Base-by-base conservation (phyloP, 192 early-diverging fungal species). In the Coemansia sp. region DNA sequence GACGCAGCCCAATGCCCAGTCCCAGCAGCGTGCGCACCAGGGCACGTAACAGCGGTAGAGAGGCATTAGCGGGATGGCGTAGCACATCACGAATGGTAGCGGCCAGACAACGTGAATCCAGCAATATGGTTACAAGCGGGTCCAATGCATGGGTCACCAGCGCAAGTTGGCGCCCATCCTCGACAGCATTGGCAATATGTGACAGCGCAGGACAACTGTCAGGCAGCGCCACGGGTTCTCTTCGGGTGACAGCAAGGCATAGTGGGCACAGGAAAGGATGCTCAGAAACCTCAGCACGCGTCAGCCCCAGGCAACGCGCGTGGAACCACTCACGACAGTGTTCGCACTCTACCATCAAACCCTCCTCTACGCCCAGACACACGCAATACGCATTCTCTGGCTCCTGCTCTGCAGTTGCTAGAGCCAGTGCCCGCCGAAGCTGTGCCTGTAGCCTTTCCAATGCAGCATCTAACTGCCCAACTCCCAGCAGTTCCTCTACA, bases 341-440 rank as follows among this genome's bases (percentile, higher is more conserved):
- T 50, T 85, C 86, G 54, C 89, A 91, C 57, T 89, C 82, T 8
- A 89, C 81, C 89, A 90, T 90, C 65, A 85, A 54, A 2, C 85
- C 88, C 32, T 70, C 61, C 44, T 90, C 89, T 3, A 83, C 64
- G 21, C 69, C 67, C 50, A 86, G 70, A 25, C 90, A 92, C 19
- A 89, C 62, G 57, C 90, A 92, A 58, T 85, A 88, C 57, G 72
- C n/a, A 19, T 50, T 47, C 2, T 51, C 9, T 4, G 58, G 41
- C 9, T 52, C 30, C 32, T 9, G 34, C 34, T 18, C 56, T 26
- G 25, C 26, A 23, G 0, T 49, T 9, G 4, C 49, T 19, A 71
- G 51, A 3, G 23, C 62, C 25, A 64, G 41, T 0, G 73, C 60
- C n/a, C 54, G 58, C 19, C 62, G 58, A 48, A 74, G 66, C 7